Evolutionary conservation across 1,284 basidiomycete species (phyloP), one percentile per base, ranked within the genome.

Genomic region (Sparassis latifolia): DNA sequence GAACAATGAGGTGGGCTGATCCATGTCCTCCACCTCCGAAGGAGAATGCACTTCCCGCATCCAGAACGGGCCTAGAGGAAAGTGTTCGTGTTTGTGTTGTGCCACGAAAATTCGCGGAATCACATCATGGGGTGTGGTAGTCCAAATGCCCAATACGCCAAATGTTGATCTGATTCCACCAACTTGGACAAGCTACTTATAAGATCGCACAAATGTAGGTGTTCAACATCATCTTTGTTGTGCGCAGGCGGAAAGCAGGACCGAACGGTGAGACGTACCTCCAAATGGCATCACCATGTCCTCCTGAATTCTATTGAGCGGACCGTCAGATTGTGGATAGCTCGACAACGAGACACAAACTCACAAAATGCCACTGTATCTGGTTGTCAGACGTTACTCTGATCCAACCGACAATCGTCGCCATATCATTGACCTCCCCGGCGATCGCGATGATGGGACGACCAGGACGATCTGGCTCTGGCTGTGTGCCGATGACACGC

Each of bases 131-230:
- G 79, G 76, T 4, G 80, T 68, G 0, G 85, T 86, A 1, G 84
- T 83, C 85, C 85, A 88, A 6, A 77, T 56, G 0, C 85, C 85
- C 10, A 86, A 59, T 1, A 82, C 71, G 12, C 85, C 85, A 60
- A 69, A 81, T 3, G 65, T 65, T 5, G 84, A 86, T 6, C 79
- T 73, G 12, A 83, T 58, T 3, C 73, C 76, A 7, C 85, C 84
- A 12, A 87, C 57, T 55, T 85, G 82, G 12, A 88, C 66, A 27
- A 77, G 84, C 52, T 82, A 75, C 12, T 76, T 82, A 57, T 86
- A 52, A 49, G 30, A 47, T n/a, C 33, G 52, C 5, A 29, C 12
- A 31, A 12, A 20, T 20, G 35, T 12, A 37, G 12, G 35, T 12
- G 35, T 12, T 12, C 35, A 37, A 20, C 20, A 20, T 20, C 20